phyloP scores from a whole-genome alignment of 768 basidiomycete genomes.

The Termitomyces sp. region DNA sequence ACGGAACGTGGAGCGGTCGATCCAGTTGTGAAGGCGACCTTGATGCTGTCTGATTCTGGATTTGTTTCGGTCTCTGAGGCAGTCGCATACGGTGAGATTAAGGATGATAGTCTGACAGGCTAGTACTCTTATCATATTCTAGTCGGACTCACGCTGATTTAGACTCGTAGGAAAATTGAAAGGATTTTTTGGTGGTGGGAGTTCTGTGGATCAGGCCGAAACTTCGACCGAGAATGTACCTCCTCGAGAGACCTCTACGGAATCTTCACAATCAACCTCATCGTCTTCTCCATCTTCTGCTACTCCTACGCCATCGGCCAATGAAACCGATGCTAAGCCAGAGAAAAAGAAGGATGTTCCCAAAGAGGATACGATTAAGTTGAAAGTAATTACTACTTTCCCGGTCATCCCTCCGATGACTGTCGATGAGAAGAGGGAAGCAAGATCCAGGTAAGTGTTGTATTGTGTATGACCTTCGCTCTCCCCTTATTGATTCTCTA shows the following conservation, averaged over 20 bases:
- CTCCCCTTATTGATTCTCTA: conserved; percentile 19
- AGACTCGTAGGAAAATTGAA: conserved; percentile 69
- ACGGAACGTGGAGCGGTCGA: conserved; percentile 77
- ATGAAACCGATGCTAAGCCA: conserved; percentile 21
- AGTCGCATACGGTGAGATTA: conserved; percentile 72
- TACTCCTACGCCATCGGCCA: conserved; percentile 32
- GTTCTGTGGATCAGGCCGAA: conserved; percentile 33
- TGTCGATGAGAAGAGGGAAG: conserved; percentile 64
- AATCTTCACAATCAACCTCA: conserved; percentile 22
- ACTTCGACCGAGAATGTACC: conserved; percentile 37
- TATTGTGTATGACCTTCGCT: background rate
- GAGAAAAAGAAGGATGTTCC: conserved; percentile 29
- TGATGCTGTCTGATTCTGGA: conserved; percentile 81
- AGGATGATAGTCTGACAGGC: conserved; percentile 76
- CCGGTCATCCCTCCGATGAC: conserved; percentile 73
- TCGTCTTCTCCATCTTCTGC: conserved; percentile 26
- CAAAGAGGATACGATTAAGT: conserved; percentile 59
- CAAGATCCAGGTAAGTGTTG: conserved; percentile 62
- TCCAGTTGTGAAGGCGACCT: conserved; percentile 81
- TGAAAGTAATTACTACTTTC: conserved; percentile 60
- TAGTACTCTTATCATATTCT: conserved; percentile 12
- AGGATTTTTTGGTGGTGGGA: conserved; percentile 70
- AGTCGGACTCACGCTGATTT: background rate
- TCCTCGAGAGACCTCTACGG: conserved; percentile 30
- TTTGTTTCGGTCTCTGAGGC: conserved; percentile 80